These are phyloP conservation scores for Graphilbum ipis-grandicollis DNA, from an alignment of 2,329 filamentous ascomycete species.

Conservation along the genomic window DNA sequence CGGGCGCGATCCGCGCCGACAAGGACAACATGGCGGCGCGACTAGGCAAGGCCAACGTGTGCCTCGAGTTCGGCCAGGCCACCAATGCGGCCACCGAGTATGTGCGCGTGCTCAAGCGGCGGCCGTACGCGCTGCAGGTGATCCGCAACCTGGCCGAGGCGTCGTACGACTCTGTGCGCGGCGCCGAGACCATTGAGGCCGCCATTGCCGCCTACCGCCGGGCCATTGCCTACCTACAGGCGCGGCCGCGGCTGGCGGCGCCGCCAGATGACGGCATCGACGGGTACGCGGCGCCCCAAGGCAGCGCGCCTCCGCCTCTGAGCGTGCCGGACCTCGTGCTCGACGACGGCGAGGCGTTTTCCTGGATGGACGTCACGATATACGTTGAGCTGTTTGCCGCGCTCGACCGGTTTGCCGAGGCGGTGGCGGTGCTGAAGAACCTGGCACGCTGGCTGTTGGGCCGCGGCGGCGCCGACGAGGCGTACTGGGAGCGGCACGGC, in stretches of 20 bases:
- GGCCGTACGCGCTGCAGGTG: constrained; percentile 34
- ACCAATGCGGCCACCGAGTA: constrained; percentile 39
- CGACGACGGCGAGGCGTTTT: constrained; percentile 21
- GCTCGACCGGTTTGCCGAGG: constrained; percentile 43
- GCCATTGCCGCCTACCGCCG: constrained; percentile 31
- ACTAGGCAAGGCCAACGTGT: constrained; percentile 40
- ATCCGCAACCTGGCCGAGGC: constrained; percentile 39
- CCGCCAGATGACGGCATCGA: neutral
- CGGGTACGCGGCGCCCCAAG: neutral
- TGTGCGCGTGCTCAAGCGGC: constrained; percentile 31
- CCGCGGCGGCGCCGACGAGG: constrained; percentile 41
- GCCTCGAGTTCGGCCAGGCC: constrained; percentile 35
- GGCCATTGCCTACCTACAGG: constrained; percentile 22
- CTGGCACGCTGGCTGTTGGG: constrained; percentile 72
- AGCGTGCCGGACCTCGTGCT: constrained; percentile 9
- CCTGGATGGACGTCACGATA: constrained; percentile 73
- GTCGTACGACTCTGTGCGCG: constrained; percentile 31
- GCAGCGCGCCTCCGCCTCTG: too few relatives aligned
- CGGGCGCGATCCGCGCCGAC: constrained; percentile 40
- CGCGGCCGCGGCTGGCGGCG: constrained; percentile 15
- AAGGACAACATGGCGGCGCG: constrained; percentile 38
- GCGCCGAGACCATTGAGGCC: constrained; percentile 19
- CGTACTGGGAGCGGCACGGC: constrained; percentile 52
- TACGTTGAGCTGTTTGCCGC: constrained; percentile 68
- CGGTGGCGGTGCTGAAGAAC: constrained; percentile 51